These are phyloP conservation scores for Hygrophorus pudorinus DNA, from an alignment of 768 basidiomycete species.

Conservation along the genomic window DNA sequence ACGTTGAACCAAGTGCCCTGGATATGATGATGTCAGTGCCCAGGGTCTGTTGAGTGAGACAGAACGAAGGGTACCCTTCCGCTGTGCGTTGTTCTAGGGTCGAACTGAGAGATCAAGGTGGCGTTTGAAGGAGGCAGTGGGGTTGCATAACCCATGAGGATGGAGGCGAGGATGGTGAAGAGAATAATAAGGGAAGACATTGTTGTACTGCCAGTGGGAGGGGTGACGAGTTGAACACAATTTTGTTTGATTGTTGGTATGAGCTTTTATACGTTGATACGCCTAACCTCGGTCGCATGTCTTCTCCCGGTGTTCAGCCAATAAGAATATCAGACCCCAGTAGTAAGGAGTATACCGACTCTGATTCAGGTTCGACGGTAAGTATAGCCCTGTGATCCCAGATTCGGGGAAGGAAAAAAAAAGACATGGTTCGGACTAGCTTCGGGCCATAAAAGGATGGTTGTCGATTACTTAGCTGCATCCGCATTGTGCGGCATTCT, in stretches of 20 bases:
- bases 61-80: constrained; percentile 41
- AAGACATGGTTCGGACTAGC: too few species aligned
- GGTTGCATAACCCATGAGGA: constrained; percentile 33
- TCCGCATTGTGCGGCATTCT: not conserved
- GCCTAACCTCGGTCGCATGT: not conserved
- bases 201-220: not conserved
- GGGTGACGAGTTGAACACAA: not conserved
- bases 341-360: not conserved
- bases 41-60: constrained; percentile 3
- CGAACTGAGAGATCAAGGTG: constrained; percentile 21
- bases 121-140: constrained; percentile 29
- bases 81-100: constrained; percentile 40
- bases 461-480: not conserved
- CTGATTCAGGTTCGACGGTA: not conserved
- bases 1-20: constrained; percentile 65
- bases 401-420: too few species aligned
- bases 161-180: constrained; percentile 31
- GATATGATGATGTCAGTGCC: constrained; percentile 7
- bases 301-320: not conserved
- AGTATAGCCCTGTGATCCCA: too few species aligned
- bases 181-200: constrained; percentile 13
- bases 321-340: not conserved
- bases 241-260: not conserved
- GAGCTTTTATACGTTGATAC: constrained; percentile 2
- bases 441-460: not conserved